Evolutionary conservation across 2,329 filamentous ascomycete species (phyloP).

Genomic region (Ascomycota sp.): DNA sequence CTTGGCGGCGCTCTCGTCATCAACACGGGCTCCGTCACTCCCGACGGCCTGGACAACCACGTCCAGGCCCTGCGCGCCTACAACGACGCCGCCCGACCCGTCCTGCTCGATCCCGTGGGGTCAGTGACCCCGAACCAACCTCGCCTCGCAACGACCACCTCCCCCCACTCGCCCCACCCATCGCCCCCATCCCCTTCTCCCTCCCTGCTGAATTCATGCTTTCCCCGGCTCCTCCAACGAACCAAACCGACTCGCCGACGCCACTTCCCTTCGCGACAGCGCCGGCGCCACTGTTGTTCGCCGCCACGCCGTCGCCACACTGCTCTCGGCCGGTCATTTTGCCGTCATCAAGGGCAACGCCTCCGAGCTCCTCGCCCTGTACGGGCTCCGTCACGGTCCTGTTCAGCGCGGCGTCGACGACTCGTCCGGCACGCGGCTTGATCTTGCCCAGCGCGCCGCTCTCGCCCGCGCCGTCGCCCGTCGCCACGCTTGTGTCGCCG

Average conservation of each 20-base stretch:
- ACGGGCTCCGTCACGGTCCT: constrained; percentile 23
- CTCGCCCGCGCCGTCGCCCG: constrained; percentile 47
- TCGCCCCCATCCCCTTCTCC: too few relatives aligned
- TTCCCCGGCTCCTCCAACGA: background rate
- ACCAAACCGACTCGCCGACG: background rate
- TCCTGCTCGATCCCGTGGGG: constrained; percentile 81
- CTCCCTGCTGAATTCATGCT: background rate
- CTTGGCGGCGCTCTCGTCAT: constrained; percentile 65
- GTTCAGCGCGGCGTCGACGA: constrained; percentile 84
- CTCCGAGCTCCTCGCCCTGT: constrained; percentile 60
- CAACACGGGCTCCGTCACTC: constrained; percentile 86
- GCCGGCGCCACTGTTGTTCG: constrained; percentile 65
- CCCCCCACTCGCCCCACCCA: too few relatives aligned
- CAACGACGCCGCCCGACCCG: constrained; percentile 53
- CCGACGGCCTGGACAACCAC: constrained; percentile 53
- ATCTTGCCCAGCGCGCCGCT: constrained; percentile 26
- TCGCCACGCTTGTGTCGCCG: constrained; percentile 50
- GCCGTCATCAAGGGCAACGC: constrained; percentile 90
- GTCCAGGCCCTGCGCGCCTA: constrained; percentile 58
- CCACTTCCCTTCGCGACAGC: constrained; percentile 15
- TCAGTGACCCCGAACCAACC: too few relatives aligned
- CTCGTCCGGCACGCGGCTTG: constrained; percentile 42
- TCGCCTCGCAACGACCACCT: too few relatives aligned
- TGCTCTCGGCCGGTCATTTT: constrained; percentile 58
- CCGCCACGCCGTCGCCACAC: constrained; percentile 44